Evolutionary conservation across 176 grass and related monocot genomes (phyloP).

Genomic region (Carex parvula): DNA sequence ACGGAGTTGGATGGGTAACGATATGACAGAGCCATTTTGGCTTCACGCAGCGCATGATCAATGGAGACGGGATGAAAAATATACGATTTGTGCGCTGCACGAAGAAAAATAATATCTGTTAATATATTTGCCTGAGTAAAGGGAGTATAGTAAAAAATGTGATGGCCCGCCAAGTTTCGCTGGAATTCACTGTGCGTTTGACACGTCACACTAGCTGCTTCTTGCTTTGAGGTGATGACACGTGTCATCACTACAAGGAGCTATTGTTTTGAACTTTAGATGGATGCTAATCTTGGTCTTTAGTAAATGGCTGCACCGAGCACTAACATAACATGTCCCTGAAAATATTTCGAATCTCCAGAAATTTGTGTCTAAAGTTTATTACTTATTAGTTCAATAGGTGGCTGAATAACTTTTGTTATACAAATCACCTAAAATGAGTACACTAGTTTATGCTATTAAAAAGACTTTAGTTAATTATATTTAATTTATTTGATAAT

Average conservation of each 20-base stretch:
- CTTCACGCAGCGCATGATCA: too few species aligned
- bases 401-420: too few species aligned
- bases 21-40: too few species aligned
- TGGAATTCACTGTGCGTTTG: background rate
- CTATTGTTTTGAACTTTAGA: background rate
- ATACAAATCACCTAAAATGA: too few species aligned
- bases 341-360: conserved; percentile 25
- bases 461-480: background rate
- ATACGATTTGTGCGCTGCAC: too few species aligned
- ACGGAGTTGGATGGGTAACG: background rate
- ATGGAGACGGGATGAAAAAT: too few species aligned
- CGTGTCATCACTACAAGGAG: background rate
- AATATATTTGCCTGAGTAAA: too few species aligned
- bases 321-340: conserved; percentile 7
- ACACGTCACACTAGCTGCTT: background rate
- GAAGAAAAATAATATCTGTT: too few species aligned
- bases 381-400: too few species aligned
- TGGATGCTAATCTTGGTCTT: background rate
- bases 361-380: background rate
- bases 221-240: background rate
- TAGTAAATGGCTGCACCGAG: background rate
- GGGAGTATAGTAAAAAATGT: too few species aligned
- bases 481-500: background rate
- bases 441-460: too few species aligned
- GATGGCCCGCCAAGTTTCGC: background rate